phyloP scores from a whole-genome alignment of 768 basidiomycete species.

The Lentinula detonsa region DNA sequence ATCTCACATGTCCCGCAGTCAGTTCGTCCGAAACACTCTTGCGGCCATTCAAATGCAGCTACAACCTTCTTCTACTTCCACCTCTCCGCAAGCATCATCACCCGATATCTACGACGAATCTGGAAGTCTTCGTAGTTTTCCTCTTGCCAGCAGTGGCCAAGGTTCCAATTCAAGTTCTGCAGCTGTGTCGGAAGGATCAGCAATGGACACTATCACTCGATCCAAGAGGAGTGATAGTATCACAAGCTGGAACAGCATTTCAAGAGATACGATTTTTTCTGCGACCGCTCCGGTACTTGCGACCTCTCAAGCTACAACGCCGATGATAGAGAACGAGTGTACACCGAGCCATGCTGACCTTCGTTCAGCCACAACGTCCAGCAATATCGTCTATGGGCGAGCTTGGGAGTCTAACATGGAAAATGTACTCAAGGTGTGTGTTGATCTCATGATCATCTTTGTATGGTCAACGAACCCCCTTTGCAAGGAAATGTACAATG shows the following conservation, averaged over 20 bases:
- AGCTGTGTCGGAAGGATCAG: constrained; percentile 28
- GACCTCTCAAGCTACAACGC: constrained; percentile 19
- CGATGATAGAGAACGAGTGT: constrained; percentile 46
- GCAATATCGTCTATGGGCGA: constrained; percentile 46
- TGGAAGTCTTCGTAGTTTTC: constrained; percentile 49
- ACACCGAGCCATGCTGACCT: constrained; percentile 44
- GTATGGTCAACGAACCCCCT: constrained; percentile 3
- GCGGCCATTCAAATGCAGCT: constrained; percentile 77
- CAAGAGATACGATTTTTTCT: constrained; percentile 49
- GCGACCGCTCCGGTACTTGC: constrained; percentile 28
- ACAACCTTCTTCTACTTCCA: constrained; percentile 31
- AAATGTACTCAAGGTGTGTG: constrained; percentile 67
- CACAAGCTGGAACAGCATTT: constrained; percentile 78
- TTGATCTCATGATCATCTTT: neutral
- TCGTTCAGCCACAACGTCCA: constrained; percentile 15
- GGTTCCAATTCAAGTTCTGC: constrained; percentile 16
- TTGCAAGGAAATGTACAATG: constrained; percentile 85
- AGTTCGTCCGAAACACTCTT: constrained; percentile 92
- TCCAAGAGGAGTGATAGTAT: constrained; percentile 80
- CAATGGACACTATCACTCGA: constrained; percentile 29
- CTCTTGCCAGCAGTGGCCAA: constrained; percentile 38
- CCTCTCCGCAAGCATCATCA: constrained; percentile 42
- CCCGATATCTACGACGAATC: constrained; percentile 65
- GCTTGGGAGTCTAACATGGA: constrained; percentile 89
- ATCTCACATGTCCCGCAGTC: constrained; percentile 83